A percentile compares a stretch with the other conserved stretches of the same genome.
Evolutionary conservation across 106 monocot species (phyloP).

Genomic region (Xerophyta viscosa): DNA sequence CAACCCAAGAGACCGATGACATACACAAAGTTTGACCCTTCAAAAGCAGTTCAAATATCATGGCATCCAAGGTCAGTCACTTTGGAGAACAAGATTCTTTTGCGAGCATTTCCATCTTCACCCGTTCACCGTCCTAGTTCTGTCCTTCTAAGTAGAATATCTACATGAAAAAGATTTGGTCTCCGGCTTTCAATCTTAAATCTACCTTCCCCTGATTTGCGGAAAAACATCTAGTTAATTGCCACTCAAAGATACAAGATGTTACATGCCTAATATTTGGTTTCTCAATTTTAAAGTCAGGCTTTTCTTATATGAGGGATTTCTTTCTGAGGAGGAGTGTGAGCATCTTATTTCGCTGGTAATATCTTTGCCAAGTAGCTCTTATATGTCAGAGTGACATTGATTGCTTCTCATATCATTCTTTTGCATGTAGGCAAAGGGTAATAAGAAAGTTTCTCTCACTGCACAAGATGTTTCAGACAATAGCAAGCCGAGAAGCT

Average conservation of each 20-base stretch:
- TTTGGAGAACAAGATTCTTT: no score
- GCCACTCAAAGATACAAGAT: no score
- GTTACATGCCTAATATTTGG: no score
- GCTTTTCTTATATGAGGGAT: slow-evolving; percentile 61
- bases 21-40: slow-evolving; percentile 32
- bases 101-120: no score
- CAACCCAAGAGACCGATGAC: not conserved
- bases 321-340: slow-evolving; percentile 58
- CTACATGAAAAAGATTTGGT: no score
- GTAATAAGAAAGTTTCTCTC: slow-evolving; percentile 18
- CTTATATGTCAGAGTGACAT: not conserved
- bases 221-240: no score
- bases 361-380: slow-evolving; percentile 6
- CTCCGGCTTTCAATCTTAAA: no score
- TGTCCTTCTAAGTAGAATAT: no score
- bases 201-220: no score
- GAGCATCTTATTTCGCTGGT: slow-evolving; percentile 64
- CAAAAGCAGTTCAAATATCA: slow-evolving; percentile 45
- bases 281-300: slow-evolving; percentile 17
- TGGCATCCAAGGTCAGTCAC: slow-evolving; percentile 50
- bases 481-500: slow-evolving; percentile 11
- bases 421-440: slow-evolving; percentile 20
- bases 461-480: slow-evolving; percentile 1
- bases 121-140: no score
- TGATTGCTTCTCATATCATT: no score